Percentiles rank a stretch among this genome's conserved stretches.
These are phyloP conservation scores for Xanthoconium stramineum DNA, from an alignment of 768 basidiomycete genomes.

Conservation along the genomic window DNA sequence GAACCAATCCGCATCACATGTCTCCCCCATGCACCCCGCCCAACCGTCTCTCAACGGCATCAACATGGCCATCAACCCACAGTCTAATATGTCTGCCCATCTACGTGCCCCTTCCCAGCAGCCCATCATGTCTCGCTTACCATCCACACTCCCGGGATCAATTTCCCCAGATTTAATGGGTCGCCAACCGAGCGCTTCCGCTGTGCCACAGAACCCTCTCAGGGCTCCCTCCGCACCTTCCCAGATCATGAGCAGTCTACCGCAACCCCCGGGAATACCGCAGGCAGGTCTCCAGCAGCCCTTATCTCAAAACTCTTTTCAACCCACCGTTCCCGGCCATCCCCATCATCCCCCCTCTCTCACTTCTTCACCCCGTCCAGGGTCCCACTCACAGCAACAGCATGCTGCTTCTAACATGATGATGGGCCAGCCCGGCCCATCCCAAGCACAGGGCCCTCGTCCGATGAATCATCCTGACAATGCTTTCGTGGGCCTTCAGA, in stretches of 20 bases:
- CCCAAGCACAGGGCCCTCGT: conserved; percentile 28
- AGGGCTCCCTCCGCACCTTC: conserved; percentile 44
- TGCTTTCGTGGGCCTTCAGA: conserved; percentile 43
- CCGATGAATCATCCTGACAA: conserved; percentile 47
- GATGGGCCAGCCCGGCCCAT: conserved; percentile 30
- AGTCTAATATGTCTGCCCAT: conserved; percentile 39
- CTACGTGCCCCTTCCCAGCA: conserved; percentile 37
- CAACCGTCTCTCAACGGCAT: conserved; percentile 36
- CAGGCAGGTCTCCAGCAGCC: conserved; percentile 29
- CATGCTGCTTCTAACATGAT: conserved; percentile 27
- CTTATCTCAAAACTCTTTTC: conserved; percentile 32
- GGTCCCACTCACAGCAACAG: conserved; percentile 28
- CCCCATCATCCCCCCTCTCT: conserved; percentile 30
- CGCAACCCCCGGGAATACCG: conserved; percentile 34
- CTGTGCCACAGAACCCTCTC: conserved; percentile 41
- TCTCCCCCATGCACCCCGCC: conserved; percentile 34
- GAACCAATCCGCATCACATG: conserved; percentile 37
- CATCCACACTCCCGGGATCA: conserved; percentile 33
- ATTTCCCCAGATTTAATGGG: conserved; percentile 45
- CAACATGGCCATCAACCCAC: conserved; percentile 46
- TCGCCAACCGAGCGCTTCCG: conserved; percentile 37
- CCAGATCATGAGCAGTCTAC: conserved; percentile 47
- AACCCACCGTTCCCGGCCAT: conserved; percentile 23
- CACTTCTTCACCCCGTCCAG: conserved; percentile 31
- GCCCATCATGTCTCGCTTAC: conserved; percentile 30